Base-by-base conservation (phyloP, 2,329 filamentous ascomycete species). In the Neurospora crassa region DNA sequence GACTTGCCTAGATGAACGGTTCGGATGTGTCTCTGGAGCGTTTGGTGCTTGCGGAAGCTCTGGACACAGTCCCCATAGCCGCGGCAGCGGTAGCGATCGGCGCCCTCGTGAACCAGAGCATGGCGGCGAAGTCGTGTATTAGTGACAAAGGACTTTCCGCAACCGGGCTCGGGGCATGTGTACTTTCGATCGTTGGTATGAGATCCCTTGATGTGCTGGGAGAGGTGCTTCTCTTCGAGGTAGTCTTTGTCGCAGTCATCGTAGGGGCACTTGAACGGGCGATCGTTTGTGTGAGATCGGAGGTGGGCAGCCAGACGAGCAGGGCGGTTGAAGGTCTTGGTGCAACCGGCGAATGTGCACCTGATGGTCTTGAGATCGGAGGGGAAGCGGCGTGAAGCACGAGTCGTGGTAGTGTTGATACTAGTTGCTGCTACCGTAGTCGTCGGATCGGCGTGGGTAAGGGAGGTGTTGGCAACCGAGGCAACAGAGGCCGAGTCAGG, bases 261-360 rank as follows among this genome's bases (percentile, higher is more conserved):
- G 73, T 91, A 86, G 2, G 85, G 83, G 78, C 95, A 98, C 47
- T 85, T 84, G 80, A 92, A 96, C 0, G 93, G 90, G 1, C 94
- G 89, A 76, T 95, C 92, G 75, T 95, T 93, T 70, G 89, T 95
- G 80, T 98, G 95, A 1, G 92, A 94, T 74, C 93, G 88, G 34
- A 95, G 82, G 78, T 98, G 95, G 72, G 92, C 90, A 72, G 91
- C 86, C 4, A 97, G 85, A 40, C 93, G 89, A 42, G 91, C 91
- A 0, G 93, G 94, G 3, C 95, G 90, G 79, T 97, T 97, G 84
- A 96, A 98, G 7, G 90, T 89, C 82, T 96, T 96, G 71, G 83
- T 82, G 79, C 95, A 98, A 74, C 85, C 88, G 12, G 90, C 87
- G 79, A 89, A 90, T 0, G 91, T 89, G 81, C 95, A 97, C 70